Evolutionary conservation across 2,329 filamentous ascomycete genomes (phyloP).

Genomic region (Fusarium sp.): DNA sequence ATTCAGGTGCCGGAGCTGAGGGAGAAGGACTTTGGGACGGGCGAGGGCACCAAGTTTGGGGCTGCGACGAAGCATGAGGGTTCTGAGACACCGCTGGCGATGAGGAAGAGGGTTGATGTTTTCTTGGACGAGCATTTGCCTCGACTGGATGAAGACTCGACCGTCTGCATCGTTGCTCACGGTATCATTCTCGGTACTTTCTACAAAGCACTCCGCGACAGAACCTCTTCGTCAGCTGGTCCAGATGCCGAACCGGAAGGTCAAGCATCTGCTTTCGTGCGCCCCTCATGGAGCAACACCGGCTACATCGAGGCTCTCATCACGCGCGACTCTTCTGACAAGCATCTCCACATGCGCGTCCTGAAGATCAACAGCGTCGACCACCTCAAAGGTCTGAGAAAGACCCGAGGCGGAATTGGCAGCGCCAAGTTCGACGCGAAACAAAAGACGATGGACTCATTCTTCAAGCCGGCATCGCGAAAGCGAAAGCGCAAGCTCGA

Average conservation of each 20-base stretch:
- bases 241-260: conserved; percentile 17
- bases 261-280: conserved; percentile 18
- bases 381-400: conserved; percentile 78
- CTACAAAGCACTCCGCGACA: conserved; percentile 68
- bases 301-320: conserved; percentile 54
- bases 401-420: conserved; percentile 84
- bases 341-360: conserved; percentile 54
- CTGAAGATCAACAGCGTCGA: conserved; percentile 72
- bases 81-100: conserved; percentile 73
- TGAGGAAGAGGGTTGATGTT: conserved; percentile 68
- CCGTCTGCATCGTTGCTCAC: conserved; percentile 72
- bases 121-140: conserved; percentile 76
- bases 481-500: conserved; percentile 43
- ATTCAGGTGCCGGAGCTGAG: conserved; percentile 59
- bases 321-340: not conserved
- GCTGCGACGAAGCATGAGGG: conserved; percentile 52
- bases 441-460: conserved; percentile 79
- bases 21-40: conserved; percentile 78
- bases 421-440: conserved; percentile 78
- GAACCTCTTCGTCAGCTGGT: conserved; percentile 51
- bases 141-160: conserved; percentile 43
- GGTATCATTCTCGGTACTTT: conserved; percentile 80
- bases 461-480: conserved; percentile 66
- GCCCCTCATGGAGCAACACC: conserved; percentile 62
- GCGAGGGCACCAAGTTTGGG: conserved; percentile 71